Conservation (phyloP, 768 basidiomycete species). For the Xerocomellus intermedius region DNA sequence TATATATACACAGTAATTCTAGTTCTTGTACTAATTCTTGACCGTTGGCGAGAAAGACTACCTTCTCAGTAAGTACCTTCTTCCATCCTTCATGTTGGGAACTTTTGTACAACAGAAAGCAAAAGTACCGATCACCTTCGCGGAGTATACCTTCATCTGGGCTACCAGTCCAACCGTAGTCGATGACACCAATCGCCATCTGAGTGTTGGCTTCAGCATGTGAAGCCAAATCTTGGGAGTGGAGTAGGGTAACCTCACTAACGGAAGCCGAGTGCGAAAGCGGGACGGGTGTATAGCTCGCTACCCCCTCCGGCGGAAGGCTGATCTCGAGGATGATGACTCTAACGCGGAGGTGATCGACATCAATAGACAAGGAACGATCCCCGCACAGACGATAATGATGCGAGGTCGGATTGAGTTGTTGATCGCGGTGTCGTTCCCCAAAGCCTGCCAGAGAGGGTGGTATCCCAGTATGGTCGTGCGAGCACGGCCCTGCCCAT, state of each 20-base stretch:
- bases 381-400: constrained; percentile 23
- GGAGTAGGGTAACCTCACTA: constrained; percentile 1
- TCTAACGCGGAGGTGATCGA: constrained; percentile 4
- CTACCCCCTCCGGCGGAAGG: neutral
- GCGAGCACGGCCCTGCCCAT: constrained; percentile 21
- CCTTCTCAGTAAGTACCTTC: constrained; percentile 14
- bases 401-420: constrained; percentile 4
- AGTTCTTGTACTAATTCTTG: constrained; percentile 5
- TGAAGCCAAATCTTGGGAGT: neutral
- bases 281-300: neutral
- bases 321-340: constrained; percentile 10
- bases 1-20: constrained; percentile 1
- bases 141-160: constrained; percentile 9
- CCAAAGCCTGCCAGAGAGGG: constrained; percentile 15
- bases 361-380: constrained; percentile 13
- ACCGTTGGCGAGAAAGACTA: constrained; percentile 16
- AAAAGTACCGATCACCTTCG: constrained; percentile 12
- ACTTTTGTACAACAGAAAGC: constrained; percentile 15
- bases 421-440: neutral
- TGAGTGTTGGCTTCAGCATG: neutral
- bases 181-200: constrained; percentile 22
- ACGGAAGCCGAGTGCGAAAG: constrained; percentile 1
- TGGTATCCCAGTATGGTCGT: constrained; percentile 8
- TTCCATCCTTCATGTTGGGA: constrained; percentile 1
- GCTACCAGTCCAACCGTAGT: constrained; percentile 18